Percentiles rank a stretch among this genome's conserved stretches.
phyloP scores from a whole-genome alignment of 768 basidiomycete species.

The Tulasnella sp. region DNA sequence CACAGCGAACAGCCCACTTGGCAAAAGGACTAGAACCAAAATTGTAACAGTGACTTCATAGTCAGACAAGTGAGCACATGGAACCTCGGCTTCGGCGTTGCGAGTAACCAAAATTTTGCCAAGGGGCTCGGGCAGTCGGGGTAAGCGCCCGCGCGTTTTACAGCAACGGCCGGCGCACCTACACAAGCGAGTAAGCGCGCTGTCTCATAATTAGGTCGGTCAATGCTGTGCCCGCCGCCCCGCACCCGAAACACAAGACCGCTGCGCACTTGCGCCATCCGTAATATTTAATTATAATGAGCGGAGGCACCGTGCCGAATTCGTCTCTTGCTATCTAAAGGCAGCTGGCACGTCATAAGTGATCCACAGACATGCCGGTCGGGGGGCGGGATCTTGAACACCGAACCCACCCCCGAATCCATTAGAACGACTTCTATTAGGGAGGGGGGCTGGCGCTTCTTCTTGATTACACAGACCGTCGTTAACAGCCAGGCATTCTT shows the following conservation, averaged over 20 bases:
- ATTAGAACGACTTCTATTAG: neutral
- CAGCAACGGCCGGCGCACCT: neutral
- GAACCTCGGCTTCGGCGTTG: neutral
- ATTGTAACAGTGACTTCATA: neutral
- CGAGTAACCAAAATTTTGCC: neutral
- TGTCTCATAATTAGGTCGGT: neutral
- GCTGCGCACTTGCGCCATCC: slow-evolving; percentile 2
- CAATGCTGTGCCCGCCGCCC: neutral
- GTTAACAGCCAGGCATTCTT: neutral
- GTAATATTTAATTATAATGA: neutral
- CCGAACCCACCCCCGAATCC: slow-evolving; percentile 11
- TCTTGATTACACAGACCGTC: neutral
- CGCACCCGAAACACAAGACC: neutral
- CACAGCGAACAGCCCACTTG: neutral
- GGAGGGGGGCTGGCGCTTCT: neutral
- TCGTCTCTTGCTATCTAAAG: neutral
- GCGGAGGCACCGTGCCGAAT: neutral
- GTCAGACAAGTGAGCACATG: neutral
- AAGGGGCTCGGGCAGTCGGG: neutral
- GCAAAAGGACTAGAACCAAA: neutral
- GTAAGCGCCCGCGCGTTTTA: neutral
- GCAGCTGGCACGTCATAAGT: neutral
- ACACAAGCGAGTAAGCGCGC: neutral
- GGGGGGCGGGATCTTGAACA: neutral
- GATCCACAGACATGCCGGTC: neutral